A percentile compares a stretch with the other conserved stretches of the same genome.
These are phyloP conservation scores for Suillus subaureus DNA, from an alignment of 768 basidiomycete genomes.

Conservation along the genomic window DNA sequence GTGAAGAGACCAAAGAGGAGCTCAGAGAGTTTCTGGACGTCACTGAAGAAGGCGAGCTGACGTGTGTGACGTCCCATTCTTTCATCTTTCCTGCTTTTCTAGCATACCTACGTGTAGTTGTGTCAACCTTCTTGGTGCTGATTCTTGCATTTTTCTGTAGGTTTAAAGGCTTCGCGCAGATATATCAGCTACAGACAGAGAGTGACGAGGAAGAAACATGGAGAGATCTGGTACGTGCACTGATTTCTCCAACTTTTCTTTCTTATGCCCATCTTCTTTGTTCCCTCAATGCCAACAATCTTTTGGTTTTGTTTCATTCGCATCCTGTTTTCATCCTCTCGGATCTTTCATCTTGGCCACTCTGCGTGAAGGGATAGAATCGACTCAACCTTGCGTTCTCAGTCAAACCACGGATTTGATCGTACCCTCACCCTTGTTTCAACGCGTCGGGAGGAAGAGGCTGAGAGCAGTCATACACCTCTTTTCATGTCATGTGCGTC, in stretches of 20 bases:
- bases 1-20: constrained; percentile 77
- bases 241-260: background rate
- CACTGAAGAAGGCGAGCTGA: constrained; percentile 68
- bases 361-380: constrained; percentile 10
- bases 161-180: constrained; percentile 79
- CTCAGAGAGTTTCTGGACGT: constrained; percentile 76
- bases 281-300: background rate
- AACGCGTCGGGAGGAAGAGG: constrained; percentile 55
- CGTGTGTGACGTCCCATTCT: constrained; percentile 47
- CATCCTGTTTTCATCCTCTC: background rate
- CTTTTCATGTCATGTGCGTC: background rate
- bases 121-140: background rate
- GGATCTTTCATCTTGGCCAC: constrained; percentile 11
- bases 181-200: constrained; percentile 85
- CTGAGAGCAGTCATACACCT: constrained; percentile 21
- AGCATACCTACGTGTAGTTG: constrained; percentile 1
- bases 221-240: constrained; percentile 66
- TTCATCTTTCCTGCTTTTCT: constrained; percentile 3
- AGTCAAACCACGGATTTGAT: constrained; percentile 81
- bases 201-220: constrained; percentile 86
- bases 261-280: background rate
- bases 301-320: background rate
- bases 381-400: constrained; percentile 12
- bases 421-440: constrained; percentile 60
- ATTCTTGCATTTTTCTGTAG: constrained; percentile 35